These are phyloP conservation scores for Eucalyptus dawsonii DNA, from an alignment of 345 rosid species.

Conservation along the genomic window DNA sequence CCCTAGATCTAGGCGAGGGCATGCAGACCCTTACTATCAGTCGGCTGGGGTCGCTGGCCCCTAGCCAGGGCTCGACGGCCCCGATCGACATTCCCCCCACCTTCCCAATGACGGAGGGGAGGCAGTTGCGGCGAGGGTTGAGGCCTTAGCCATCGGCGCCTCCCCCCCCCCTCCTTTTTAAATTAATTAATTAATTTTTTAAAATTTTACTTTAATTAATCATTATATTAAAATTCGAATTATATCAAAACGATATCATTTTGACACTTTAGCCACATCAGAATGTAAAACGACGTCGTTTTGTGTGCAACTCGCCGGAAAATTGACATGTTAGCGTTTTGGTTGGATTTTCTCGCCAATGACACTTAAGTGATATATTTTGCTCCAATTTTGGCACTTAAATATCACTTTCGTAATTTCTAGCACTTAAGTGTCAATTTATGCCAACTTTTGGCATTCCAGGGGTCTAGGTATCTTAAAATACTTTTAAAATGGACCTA, in stretches of 20 bases:
- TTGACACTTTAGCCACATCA: no score
- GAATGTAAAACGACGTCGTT: fast-evolving
- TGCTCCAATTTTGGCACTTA: no score
- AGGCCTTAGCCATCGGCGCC: fast-evolving
- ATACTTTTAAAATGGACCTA: no score
- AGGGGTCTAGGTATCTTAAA: fast-evolving
- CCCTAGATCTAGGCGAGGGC: fast-evolving
- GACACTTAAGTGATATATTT: no score
- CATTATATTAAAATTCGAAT: no score
- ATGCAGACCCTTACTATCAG: fast-evolving
- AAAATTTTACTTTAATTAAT: no score
- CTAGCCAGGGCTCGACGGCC: fast-evolving
- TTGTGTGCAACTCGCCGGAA: fast-evolving
- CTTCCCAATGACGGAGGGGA: fast-evolving
- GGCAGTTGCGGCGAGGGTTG: fast-evolving
- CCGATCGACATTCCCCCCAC: no score
- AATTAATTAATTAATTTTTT: no score
- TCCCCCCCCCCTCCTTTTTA: fast-evolving
- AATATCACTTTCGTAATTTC: fast-evolving
- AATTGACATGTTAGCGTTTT: fast-evolving
- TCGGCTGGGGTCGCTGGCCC: no score
- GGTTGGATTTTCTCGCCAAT: fast-evolving
- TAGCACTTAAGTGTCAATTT: fast-evolving
- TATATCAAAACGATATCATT: fast-evolving
- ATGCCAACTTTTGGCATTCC: no score